Base-by-base conservation (phyloP, 177 flowering plant genomes). In the Vitis hybrid region DNA sequence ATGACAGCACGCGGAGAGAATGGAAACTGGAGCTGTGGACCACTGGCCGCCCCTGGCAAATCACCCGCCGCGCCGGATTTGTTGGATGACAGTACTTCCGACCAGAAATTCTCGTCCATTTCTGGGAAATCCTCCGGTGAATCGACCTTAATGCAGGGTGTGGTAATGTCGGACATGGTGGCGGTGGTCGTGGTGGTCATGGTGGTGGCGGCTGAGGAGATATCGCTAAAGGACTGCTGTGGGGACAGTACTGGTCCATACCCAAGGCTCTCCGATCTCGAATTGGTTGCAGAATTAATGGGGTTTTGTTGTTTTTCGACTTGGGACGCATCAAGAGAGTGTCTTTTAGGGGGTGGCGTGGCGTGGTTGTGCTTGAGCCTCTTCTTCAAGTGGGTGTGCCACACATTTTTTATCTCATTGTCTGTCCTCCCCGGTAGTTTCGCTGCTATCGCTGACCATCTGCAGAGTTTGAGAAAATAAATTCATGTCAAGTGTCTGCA, bases 381-480 rank as follows among this genome's bases (percentile, higher is more conserved):
- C 70, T 90, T 91, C 79, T 91, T 91, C 72, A 91, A 68, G 67
- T 90, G 87, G 65, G 93, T 91, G 83, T 91, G 92, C 97, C 97
- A 91, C 0, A 91, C 91, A 70, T 91, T 91, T 74, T 91, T 91
- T 4, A 91, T 91, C 61, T 91, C 94, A 50, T 91, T 91, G 75
- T 91, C 94, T 3, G 97, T 91, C 60, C 97, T 66, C 45, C 97
- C 97, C 2, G 97, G 97, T 57, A 91, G 73, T 77, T 83, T 80
- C 14, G 91, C 88, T 19, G 97, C 97, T 8, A 90, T 91, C 2
- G 91, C 84, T 1, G 97, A 91, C 97, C 97, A 91, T 81, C 97
- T 91, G 18, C 62, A 17, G 50, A 67, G 26, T 55, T 67, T 67
- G 55, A 26, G 11, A 45, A 52, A 23, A 6, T 69, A 60, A 32